phyloP scores from a whole-genome alignment of 345 rosid genomes.

The Psidium friedrichsthalianum region DNA sequence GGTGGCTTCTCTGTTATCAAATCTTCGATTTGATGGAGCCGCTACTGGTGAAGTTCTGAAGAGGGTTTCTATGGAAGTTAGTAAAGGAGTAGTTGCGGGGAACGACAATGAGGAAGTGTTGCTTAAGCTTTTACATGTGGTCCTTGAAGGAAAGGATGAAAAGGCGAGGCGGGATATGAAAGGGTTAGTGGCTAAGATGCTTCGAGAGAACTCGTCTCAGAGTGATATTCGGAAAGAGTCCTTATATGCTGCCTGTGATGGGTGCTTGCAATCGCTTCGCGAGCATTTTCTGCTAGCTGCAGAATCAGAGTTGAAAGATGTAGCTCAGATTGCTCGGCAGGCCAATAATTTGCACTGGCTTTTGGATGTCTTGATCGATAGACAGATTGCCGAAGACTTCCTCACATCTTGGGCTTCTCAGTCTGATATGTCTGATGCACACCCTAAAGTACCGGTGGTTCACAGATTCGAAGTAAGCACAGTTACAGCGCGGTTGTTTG shows the following conservation, averaged over 20 bases:
- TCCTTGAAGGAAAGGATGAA: constrained; percentile 95
- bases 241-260: constrained; percentile 68
- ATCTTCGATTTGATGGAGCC: constrained; percentile 77
- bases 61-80: constrained; percentile 75
- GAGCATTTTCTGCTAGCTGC: constrained; percentile 63
- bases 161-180: constrained; percentile 99
- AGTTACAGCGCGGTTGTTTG: constrained; percentile 83
- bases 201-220: constrained; percentile 85
- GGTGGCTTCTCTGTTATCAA: constrained; percentile 73
- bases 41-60: constrained; percentile 93
- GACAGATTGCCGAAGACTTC: constrained; percentile 92
- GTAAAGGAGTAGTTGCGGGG: constrained; percentile 35
- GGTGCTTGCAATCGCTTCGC: constrained; percentile 64
- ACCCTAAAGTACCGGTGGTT: constrained; percentile 67
- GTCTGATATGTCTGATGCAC: constrained; percentile 60
- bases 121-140: constrained; percentile 75
- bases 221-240: constrained; percentile 84
- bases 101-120: constrained; percentile 66
- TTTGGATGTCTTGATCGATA: constrained; percentile 83
- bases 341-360: constrained; percentile 95
- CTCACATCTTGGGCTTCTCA: constrained; percentile 82
- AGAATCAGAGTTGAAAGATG: constrained; percentile 43
- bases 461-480: constrained; percentile 80
- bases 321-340: constrained; percentile 80
- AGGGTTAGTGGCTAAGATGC: constrained; percentile 87